phyloP scores from a whole-genome alignment of 176 grass and related monocot genomes.

The Rhynchospora tenuis region DNA sequence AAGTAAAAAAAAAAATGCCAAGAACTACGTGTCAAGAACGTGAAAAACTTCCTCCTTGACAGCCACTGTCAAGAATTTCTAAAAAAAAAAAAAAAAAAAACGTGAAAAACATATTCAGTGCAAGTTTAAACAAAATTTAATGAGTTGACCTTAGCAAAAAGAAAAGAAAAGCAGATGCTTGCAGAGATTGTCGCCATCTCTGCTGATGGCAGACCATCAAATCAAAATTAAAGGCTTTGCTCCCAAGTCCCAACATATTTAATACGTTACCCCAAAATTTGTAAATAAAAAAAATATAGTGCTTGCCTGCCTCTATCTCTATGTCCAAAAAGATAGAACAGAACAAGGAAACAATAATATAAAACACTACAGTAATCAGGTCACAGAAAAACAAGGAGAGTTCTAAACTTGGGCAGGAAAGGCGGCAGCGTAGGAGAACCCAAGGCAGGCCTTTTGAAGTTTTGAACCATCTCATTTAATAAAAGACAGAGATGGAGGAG shows the following conservation, averaged over 20 bases:
- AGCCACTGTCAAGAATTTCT: no score
- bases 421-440: background rate
- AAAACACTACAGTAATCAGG: background rate
- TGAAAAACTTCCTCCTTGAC: no score
- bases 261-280: no score
- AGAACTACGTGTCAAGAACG: background rate
- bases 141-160: background rate
- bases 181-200: background rate
- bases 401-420: background rate
- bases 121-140: background rate
- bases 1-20: background rate
- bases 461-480: slow-evolving; percentile 11
- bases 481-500: slow-evolving; percentile 6
- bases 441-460: background rate
- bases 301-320: no score
- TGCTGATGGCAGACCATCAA: background rate
- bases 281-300: no score
- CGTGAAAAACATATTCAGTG: background rate
- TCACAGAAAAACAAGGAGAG: background rate
- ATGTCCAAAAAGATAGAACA: no score
- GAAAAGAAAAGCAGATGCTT: background rate
- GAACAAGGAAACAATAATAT: background rate
- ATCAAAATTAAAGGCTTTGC: background rate
- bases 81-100: background rate
- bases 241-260: no score